Evolutionary conservation across 139 green algal species (phyloP), one percentile per base, ranked within the genome.

Genomic region (Chlamydomonas asymmetrica): DNA sequence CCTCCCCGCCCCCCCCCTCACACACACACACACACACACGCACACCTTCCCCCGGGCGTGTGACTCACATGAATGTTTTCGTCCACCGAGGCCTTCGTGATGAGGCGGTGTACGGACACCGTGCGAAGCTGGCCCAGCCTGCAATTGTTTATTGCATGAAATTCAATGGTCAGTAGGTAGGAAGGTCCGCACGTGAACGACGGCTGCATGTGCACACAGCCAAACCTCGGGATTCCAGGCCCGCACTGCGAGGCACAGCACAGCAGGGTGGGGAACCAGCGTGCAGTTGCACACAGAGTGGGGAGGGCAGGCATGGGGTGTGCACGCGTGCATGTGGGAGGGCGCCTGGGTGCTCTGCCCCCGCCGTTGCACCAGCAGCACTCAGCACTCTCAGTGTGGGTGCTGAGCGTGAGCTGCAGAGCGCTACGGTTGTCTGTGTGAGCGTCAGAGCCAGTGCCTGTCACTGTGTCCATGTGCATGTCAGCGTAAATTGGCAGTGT

Each of bases 41-140:
- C 25, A 5, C 13, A 32, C 34, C 35, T 18, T 6, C 60, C 10
- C 29, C 29, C 22, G 9, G 32, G 10, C 10, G 32, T 23, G 35
- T 7, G n/a, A 8, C 40, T 5, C 35, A 66, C 73, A 41, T 81
- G 73, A 85, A 81, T 76, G 74, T 68, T 79, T 38, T 43, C 60
- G 73, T 98, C 94, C 50, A 98, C 94, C 0, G 87, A 96, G 45
- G 61, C 77, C 48, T 85, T 81, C 5, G 92, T 89, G 65, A 98
- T 88, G 62, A 98, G 77, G 52, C 95, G 91, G 86, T 97, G 93
- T 52, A 98, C 91, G 13, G 84, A 93, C 43, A 98, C 95, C 5
- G 87, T 76, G 5, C 85, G 84, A 1, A 84, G 95, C 84, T 98
- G 95, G 3, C 95, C 95, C 65, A 98, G 85, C 56, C 91, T 85